A percentile compares a stretch with the other conserved stretches of the same genome.
Evolutionary conservation across 2,329 filamentous ascomycete species (phyloP).

Genomic region (Botrytis porri): DNA sequence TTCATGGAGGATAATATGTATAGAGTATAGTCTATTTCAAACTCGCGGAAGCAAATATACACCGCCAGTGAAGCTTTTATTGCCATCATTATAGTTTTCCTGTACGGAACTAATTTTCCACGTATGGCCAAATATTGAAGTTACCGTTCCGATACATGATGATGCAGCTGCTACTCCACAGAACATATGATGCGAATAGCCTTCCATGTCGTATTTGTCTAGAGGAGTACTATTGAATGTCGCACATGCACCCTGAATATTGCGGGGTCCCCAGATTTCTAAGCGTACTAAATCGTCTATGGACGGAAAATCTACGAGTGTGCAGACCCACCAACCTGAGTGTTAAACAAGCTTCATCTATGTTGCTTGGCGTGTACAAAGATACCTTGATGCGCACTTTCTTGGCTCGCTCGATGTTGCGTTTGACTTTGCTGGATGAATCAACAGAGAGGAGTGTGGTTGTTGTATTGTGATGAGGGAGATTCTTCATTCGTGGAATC

Average conservation of each 20-base stretch:
- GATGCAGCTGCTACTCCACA: background rate
- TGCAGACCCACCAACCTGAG: background rate
- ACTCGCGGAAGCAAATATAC: background rate
- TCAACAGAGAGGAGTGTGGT: background rate
- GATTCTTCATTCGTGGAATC: constrained; percentile 18
- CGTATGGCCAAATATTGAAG: background rate
- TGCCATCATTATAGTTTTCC: background rate
- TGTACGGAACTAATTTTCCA: background rate
- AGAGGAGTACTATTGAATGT: background rate
- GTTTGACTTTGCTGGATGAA: background rate
- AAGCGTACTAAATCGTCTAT: background rate
- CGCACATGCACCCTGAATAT: background rate
- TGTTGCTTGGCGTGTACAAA: constrained; percentile 15
- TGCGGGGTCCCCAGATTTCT: constrained; percentile 15
- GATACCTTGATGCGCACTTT: background rate
- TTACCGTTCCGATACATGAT: background rate
- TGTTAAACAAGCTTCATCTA: constrained; percentile 6
- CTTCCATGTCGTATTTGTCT: background rate
- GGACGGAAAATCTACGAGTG: constrained; percentile 14
- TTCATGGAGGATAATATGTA: background rate
- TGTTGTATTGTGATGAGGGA: background rate
- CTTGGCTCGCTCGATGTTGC: background rate
- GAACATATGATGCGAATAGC: background rate
- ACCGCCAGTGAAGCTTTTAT: background rate
- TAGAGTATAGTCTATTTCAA: background rate